These are phyloP conservation scores for Fusarium abutilonis DNA, from an alignment of 2,329 filamentous ascomycete species.

Conservation along the genomic window DNA sequence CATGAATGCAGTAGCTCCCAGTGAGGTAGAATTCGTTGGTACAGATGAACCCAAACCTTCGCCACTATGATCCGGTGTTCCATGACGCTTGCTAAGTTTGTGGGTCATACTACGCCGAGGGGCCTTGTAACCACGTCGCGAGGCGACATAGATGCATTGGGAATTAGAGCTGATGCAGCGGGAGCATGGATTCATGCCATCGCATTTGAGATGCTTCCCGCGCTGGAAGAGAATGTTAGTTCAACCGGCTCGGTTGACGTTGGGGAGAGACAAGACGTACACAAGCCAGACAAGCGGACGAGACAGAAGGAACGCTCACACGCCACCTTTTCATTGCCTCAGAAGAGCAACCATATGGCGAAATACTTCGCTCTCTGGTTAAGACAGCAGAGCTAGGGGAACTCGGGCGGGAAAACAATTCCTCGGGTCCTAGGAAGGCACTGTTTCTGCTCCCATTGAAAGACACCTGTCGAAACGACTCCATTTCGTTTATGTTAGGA, in stretches of 20 bases:
- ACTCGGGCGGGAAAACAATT: conserved; percentile 36
- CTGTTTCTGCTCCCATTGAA: conserved; percentile 28
- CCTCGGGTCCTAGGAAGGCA: conserved; percentile 25
- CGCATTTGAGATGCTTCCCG: conserved; percentile 78
- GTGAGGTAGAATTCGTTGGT: conserved; percentile 43
- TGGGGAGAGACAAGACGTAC: conserved; percentile 52
- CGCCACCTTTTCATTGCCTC: conserved; percentile 31
- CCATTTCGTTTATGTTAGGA: conserved; percentile 21
- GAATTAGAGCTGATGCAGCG: conserved; percentile 69
- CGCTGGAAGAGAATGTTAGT: conserved; percentile 53
- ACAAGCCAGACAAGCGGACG: conserved; percentile 65
- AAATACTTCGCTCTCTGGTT: conserved; percentile 23
- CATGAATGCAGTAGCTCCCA: conserved; percentile 19
- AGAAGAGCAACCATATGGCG: conserved; percentile 36
- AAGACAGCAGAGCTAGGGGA: conserved; percentile 41
- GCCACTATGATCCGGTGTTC: conserved; percentile 51
- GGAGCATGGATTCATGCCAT: conserved; percentile 74
- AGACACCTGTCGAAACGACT: conserved; percentile 14
- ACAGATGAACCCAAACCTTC: conserved; percentile 57
- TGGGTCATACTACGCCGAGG: conserved; percentile 51
- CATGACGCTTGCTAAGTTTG: conserved; percentile 62
- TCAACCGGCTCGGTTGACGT: not conserved
- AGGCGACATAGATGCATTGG: conserved; percentile 77
- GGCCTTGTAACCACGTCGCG: conserved; percentile 79
- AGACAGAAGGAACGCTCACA: conserved; percentile 51